Base-by-base conservation (phyloP, 2,329 filamentous ascomycete genomes). In the Mycocentrospora acerina region DNA sequence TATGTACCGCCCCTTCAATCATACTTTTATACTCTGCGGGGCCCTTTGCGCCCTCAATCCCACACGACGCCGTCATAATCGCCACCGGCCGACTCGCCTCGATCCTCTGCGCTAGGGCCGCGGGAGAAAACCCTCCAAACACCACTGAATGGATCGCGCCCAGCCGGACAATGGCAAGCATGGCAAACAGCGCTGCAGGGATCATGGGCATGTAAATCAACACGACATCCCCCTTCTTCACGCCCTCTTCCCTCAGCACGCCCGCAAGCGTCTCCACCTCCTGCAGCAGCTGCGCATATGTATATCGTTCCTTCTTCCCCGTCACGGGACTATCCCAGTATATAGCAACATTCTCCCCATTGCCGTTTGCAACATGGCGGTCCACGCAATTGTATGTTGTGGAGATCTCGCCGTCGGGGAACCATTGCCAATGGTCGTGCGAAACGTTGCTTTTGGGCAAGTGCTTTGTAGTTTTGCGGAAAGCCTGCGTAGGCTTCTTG, bases 181-280 rank as follows among this genome's bases (percentile, higher is more conserved):
- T 89, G 8, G 86, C 90, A 46, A 94, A 82, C n/a, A 95, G 66
- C 2, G 90, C 87, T 0, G 88, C 84, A 1, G 91, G 90, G 29
- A 96, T 88, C 90, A 96, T 96, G 37, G 90, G 90, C 90, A 96
- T 95, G 68, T 96, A 97, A 18, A 96, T 80, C 48, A 96, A 77
- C 5, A 96, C 88, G 1, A 93, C 85, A 71, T 96, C 88, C 1
- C 90, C 90, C 66, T 80, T 88, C 51, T 76, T 76, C 4, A 96
- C 86, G 1, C 90, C 90, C 56, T 91, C 83, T 63, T 93, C 87
- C 38, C 85, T 74, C 57, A 97, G 68, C 2, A 90, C 89, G 1
- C 87, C 90, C 0, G 90, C 90, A 34, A 94, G 78, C 4, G 82
- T 79, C 65, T 91, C 85, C 2, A 96, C 88, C 61, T 95, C 88